Evolutionary conservation across 2,329 filamentous ascomycete species (phyloP).

Genomic region (Fusarium sp.): DNA sequence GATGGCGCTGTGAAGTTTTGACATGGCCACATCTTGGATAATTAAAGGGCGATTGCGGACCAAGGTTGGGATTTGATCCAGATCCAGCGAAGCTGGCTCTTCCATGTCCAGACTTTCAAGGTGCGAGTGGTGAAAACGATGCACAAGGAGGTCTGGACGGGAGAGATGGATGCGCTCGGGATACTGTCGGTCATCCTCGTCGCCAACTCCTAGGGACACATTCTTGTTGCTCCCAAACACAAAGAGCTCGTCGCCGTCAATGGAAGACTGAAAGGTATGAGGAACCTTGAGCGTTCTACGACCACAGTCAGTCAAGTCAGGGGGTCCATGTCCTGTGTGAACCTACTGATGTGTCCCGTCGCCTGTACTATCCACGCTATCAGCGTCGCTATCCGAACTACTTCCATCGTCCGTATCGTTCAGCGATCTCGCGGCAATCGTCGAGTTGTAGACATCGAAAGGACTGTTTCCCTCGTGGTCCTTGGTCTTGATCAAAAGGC

Average conservation of each 20-base stretch:
- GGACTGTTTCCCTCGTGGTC: slow-evolving; percentile 95
- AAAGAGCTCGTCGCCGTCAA: slow-evolving; percentile 83
- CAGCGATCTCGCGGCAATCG: slow-evolving; percentile 82
- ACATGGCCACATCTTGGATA: slow-evolving; percentile 86
- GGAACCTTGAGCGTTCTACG: slow-evolving; percentile 35
- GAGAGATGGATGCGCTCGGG: slow-evolving; percentile 85
- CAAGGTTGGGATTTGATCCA: slow-evolving; percentile 75
- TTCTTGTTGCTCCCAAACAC: slow-evolving; percentile 98
- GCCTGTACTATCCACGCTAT: slow-evolving; percentile 63
- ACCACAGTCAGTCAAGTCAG: slow-evolving; percentile 27
- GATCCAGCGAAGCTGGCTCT: slow-evolving; percentile 40
- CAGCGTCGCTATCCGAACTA: slow-evolving; percentile 64
- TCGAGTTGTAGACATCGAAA: slow-evolving; percentile 91
- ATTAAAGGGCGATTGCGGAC: slow-evolving; percentile 78
- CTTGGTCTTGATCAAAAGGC: slow-evolving; percentile 91
- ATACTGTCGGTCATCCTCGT: slow-evolving; percentile 93
- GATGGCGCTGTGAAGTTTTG: slow-evolving; percentile 91
- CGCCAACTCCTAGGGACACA: slow-evolving; percentile 90
- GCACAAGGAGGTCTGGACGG: slow-evolving; percentile 81
- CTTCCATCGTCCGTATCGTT: slow-evolving; percentile 61
- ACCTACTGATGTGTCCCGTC: slow-evolving; percentile 48
- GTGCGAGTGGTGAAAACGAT: slow-evolving; percentile 78
- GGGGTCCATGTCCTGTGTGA: background rate
- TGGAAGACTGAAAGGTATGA: slow-evolving; percentile 31
- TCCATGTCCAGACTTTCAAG: slow-evolving; percentile 60